Evolutionary conservation across 2,329 filamentous ascomycete species (phyloP).

Genomic region (Nemania abortiva): DNA sequence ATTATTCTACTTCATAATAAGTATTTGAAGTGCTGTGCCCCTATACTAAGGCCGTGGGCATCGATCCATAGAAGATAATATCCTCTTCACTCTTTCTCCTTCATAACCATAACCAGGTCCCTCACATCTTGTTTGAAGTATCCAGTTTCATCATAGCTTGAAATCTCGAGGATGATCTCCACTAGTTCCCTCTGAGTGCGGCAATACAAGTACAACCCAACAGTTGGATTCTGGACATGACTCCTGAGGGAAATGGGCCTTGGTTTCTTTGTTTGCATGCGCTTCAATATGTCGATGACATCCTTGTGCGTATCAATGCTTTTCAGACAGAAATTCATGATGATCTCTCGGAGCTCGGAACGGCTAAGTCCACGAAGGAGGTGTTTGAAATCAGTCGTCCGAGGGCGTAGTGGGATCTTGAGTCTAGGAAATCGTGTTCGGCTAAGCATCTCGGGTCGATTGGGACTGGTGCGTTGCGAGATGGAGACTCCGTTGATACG

Average conservation of each 20-base stretch:
- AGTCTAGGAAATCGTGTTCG: not conserved
- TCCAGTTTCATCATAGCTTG: constrained; percentile 21
- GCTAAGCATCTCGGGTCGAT: not conserved
- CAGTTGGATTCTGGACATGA: constrained; percentile 32
- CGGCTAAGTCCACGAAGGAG: constrained; percentile 11
- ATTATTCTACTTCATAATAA: not conserved
- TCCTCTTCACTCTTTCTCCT: constrained; percentile 21
- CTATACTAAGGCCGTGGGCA: not conserved
- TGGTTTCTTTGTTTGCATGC: constrained; percentile 31
- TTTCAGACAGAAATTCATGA: constrained; percentile 38
- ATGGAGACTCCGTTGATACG: constrained; percentile 34
- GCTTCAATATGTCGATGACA: constrained; percentile 34
- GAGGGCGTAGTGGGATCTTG: not conserved
- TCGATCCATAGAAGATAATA: not conserved
- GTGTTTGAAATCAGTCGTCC: constrained; percentile 12
- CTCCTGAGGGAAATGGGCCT: constrained; percentile 20
- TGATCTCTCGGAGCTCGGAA: constrained; percentile 38
- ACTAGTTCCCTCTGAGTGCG: constrained; percentile 36
- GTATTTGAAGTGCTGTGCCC: not conserved
- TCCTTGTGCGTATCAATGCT: constrained; percentile 31
- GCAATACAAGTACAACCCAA: constrained; percentile 38
- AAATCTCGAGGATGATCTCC: constrained; percentile 38
- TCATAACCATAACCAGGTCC: constrained; percentile 35
- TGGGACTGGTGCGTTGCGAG: constrained; percentile 5
- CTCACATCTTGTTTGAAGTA: constrained; percentile 31